Evolutionary conservation across 495 filamentous ascomycete species (phyloP).

Genomic region (Talaromyces nanjingensis): DNA sequence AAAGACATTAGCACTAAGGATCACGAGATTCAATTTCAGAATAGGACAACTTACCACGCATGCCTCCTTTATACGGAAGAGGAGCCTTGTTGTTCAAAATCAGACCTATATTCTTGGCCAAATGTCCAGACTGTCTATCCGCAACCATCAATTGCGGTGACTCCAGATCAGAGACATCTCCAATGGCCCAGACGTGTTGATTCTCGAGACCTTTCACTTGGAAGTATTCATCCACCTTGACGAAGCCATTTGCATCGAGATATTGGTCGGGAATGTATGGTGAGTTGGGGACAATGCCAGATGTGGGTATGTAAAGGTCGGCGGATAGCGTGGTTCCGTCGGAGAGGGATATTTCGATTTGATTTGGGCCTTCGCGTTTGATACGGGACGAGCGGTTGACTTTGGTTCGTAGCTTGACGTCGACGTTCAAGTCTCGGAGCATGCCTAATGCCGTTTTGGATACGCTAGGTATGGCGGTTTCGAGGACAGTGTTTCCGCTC

Average conservation of each 20-base stretch:
- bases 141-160: not conserved
- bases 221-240: conserved; percentile 50
- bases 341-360: conserved; percentile 31
- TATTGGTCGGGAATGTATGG: conserved; percentile 45
- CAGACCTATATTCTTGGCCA: conserved; percentile 1
- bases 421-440: not conserved
- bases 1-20: not conserved
- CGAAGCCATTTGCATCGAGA: conserved; percentile 43
- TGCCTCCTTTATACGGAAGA: not conserved
- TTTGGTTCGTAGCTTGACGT: conserved; percentile 7
- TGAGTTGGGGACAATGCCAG: conserved; percentile 54
- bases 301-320: conserved; percentile 59
- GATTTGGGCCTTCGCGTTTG: not conserved
- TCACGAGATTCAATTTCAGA: not conserved
- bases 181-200: conserved; percentile 26
- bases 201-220: conserved; percentile 25
- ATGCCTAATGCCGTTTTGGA: conserved; percentile 5
- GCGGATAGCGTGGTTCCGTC: conserved; percentile 34
- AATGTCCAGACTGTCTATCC: conserved; percentile 1
- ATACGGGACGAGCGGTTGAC: not conserved
- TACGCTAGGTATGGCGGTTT: not conserved
- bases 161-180: conserved; percentile 28
- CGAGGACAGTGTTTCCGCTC: not conserved
- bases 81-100: not conserved
- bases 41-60: not conserved